Conservation (phyloP, 495 filamentous ascomycete genomes). For the Aspergillus ellipticus region DNA sequence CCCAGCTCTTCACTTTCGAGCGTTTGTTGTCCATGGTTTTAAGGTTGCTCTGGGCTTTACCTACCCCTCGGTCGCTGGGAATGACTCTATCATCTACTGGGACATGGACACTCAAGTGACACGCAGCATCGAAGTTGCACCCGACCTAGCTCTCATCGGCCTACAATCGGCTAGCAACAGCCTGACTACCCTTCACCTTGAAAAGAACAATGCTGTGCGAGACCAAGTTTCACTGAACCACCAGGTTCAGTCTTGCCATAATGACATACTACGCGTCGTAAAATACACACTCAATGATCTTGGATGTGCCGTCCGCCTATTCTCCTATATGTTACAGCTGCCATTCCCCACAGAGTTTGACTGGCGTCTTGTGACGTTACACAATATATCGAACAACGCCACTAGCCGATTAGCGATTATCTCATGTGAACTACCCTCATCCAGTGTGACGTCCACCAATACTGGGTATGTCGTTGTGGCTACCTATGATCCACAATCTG, state of each 20-base stretch:
- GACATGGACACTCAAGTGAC: constrained; percentile 13
- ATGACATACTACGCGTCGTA: constrained; percentile 10
- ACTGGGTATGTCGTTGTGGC: neutral
- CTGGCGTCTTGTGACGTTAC: neutral
- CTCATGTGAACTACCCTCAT: neutral
- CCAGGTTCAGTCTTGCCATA: neutral
- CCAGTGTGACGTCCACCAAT: neutral
- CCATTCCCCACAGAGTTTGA: neutral
- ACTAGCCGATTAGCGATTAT: constrained; percentile 14
- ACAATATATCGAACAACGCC: neutral
- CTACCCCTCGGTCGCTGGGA: neutral
- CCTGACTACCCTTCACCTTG: constrained; percentile 14
- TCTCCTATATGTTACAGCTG: neutral
- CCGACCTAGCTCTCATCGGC: constrained; percentile 10
- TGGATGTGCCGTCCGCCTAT: neutral
- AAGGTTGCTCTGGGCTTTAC: constrained; percentile 19
- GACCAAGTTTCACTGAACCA: neutral
- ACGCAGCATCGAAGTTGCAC: constrained; percentile 12
- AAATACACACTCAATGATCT: constrained; percentile 6
- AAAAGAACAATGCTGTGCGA: neutral
- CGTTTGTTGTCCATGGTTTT: constrained; percentile 15
- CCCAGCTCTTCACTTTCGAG: constrained; percentile 8
- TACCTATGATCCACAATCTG: constrained; percentile 9
- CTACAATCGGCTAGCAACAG: constrained; percentile 2
- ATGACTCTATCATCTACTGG: constrained; percentile 23